phyloP scores from a whole-genome alignment of 768 basidiomycete species.

The Tulasnella sp. region DNA sequence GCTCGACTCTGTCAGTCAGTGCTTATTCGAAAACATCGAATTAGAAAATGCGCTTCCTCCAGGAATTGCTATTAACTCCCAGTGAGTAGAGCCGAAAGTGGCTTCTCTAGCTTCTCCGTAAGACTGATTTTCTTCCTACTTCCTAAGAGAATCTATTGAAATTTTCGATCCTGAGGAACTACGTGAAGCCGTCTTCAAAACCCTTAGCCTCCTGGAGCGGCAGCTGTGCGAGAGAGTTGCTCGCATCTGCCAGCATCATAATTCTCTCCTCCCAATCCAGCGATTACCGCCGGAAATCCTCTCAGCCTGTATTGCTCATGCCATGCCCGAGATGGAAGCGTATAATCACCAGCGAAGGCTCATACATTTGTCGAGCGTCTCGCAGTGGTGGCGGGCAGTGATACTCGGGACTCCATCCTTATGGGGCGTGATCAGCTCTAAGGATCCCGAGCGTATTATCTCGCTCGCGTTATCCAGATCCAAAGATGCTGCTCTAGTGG shows the following conservation, averaged over 20 bases:
- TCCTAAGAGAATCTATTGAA: not conserved
- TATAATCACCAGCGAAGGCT: not conserved
- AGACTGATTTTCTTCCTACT: no score
- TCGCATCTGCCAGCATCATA: no score
- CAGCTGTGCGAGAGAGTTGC: not conserved
- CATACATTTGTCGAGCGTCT: not conserved
- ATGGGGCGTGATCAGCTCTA: not conserved
- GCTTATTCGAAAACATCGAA: not conserved
- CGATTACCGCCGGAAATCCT: not conserved
- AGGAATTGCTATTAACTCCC: not conserved
- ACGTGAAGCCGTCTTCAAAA: not conserved
- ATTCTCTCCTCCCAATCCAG: constrained; percentile 7
- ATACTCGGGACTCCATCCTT: not conserved
- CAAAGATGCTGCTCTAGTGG: not conserved
- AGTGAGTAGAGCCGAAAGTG: not conserved
- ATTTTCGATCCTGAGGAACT: not conserved
- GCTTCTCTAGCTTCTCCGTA: not conserved
- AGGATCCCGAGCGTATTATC: not conserved
- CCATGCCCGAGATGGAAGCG: not conserved
- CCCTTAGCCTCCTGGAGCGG: not conserved
- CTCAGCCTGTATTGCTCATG: not conserved
- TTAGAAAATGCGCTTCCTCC: not conserved
- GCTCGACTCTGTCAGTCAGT: not conserved
- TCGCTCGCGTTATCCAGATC: not conserved
- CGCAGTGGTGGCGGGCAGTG: not conserved